These are phyloP conservation scores for Limnanthes douglasii DNA, from an alignment of 345 rosid species.

Conservation along the genomic window DNA sequence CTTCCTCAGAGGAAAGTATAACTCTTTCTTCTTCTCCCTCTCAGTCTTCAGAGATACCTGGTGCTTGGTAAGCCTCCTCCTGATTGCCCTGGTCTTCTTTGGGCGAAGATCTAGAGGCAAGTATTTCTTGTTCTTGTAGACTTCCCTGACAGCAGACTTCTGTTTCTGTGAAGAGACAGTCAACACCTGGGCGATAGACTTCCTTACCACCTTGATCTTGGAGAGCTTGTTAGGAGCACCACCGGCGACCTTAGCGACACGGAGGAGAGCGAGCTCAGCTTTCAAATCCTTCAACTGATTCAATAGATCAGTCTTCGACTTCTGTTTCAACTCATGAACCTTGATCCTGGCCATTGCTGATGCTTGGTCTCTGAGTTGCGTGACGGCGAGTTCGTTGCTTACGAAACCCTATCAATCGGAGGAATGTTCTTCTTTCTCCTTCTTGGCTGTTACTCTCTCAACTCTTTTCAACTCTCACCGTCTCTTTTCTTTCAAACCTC, in stretches of 20 bases:
- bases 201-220: constrained; percentile 74
- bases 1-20: constrained; percentile 82
- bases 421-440: too few species aligned
- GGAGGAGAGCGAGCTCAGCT: constrained; percentile 45
- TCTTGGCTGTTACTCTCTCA: too few species aligned
- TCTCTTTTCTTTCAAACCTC: too few species aligned
- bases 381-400: too few species aligned
- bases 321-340: constrained; percentile 40
- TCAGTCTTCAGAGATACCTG: constrained; percentile 74
- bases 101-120: constrained; percentile 97
- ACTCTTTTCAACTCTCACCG: too few species aligned
- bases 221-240: constrained; percentile 55
- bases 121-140: constrained; percentile 70
- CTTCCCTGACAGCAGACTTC: constrained; percentile 78
- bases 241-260: constrained; percentile 46
- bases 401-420: too few species aligned
- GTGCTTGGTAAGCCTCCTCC: constrained; percentile 79
- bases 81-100: constrained; percentile 91
- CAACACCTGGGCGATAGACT: constrained; percentile 84
- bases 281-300: constrained; percentile 36
- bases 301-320: constrained; percentile 26
- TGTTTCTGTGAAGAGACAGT: constrained; percentile 88
- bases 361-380: too few species aligned
- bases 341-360: constrained; percentile 42
- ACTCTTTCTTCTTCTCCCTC: constrained; percentile 76